Percentiles rank a stretch among this genome's conserved stretches.
Evolutionary conservation across 129 eudicot genomes (phyloP).

Genomic region (Flaveria trinervia): DNA sequence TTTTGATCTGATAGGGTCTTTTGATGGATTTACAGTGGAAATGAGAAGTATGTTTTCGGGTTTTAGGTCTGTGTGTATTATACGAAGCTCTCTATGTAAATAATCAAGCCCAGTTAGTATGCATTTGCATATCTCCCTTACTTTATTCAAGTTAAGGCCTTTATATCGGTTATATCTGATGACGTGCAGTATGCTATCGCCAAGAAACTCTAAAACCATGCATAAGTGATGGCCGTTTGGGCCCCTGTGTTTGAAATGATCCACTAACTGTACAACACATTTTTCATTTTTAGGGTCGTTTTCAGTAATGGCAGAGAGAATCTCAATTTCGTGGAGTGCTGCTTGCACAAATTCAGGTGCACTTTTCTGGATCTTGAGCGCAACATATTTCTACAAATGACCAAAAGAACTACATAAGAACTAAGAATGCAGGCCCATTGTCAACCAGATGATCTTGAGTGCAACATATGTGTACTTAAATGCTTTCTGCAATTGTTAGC

Average conservation of each 20-base stretch:
- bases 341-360: constrained; percentile 95
- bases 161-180: constrained; percentile 79
- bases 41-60: constrained; percentile 91
- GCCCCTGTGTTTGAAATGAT: constrained; percentile 90
- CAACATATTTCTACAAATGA: constrained; percentile 63
- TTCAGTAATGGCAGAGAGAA: constrained; percentile 69
- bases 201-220: constrained; percentile 97
- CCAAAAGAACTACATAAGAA: constrained; percentile 25
- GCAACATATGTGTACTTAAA: too few species aligned
- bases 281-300: constrained; percentile 70
- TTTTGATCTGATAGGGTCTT: constrained; percentile 82
- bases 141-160: constrained; percentile 76
- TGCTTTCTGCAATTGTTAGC: constrained; percentile 11
- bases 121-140: constrained; percentile 87
- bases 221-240: constrained; percentile 97
- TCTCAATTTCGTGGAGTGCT: constrained; percentile 89
- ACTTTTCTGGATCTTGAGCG: constrained; percentile 96
- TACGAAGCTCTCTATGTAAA: constrained; percentile 73
- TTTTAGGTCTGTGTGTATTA: constrained; percentile 87
- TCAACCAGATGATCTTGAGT: background rate
- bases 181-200: constrained; percentile 82
- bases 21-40: constrained; percentile 81
- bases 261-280: constrained; percentile 72
- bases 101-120: constrained; percentile 84
- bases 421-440: background rate